Evolutionary conservation across 2,329 filamentous ascomycete genomes (phyloP).

Genomic region (Pleomassaria siparia): DNA sequence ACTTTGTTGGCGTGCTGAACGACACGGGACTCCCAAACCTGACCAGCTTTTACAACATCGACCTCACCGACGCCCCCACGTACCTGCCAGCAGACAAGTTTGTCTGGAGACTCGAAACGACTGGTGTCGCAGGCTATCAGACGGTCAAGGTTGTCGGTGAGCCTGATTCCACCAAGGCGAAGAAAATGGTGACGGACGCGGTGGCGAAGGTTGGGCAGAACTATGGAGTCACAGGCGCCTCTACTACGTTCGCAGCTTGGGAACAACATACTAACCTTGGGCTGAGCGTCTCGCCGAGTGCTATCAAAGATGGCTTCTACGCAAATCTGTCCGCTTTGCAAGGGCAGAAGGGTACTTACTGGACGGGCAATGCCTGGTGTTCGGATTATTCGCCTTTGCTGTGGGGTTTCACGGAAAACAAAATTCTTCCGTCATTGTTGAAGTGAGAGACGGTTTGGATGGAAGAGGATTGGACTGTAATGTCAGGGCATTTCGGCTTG

Average conservation of each 20-base stretch:
- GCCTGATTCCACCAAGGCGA: too few species aligned
- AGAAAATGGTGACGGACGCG: too few species aligned
- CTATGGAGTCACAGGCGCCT: slow-evolving; percentile 14
- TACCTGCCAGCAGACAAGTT: slow-evolving; percentile 31
- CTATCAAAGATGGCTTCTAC: slow-evolving; percentile 21
- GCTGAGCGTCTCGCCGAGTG: slow-evolving; percentile 7
- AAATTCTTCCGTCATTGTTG: slow-evolving; percentile 43
- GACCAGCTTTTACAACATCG: slow-evolving; percentile 25
- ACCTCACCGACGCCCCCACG: slow-evolving; percentile 16
- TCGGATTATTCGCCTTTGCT: slow-evolving; percentile 19
- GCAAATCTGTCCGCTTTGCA: slow-evolving; percentile 24
- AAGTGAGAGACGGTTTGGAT: too few species aligned
- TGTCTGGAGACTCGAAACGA: slow-evolving; percentile 29
- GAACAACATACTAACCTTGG: too few species aligned
- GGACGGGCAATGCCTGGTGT: slow-evolving; percentile 21
- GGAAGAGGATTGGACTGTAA: too few species aligned
- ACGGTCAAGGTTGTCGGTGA: too few species aligned
- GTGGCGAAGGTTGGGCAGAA: too few species aligned
- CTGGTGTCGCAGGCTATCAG: too few species aligned
- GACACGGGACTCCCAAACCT: slow-evolving; percentile 42
- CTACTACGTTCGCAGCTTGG: slow-evolving; percentile 28
- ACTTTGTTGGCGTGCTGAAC: slow-evolving; percentile 44
- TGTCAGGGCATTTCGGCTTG: too few species aligned
- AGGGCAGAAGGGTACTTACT: slow-evolving; percentile 21
- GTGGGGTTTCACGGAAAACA: slow-evolving; percentile 38